phyloP scores from a whole-genome alignment of 129 eudicot species.

The Tagetes erecta region DNA sequence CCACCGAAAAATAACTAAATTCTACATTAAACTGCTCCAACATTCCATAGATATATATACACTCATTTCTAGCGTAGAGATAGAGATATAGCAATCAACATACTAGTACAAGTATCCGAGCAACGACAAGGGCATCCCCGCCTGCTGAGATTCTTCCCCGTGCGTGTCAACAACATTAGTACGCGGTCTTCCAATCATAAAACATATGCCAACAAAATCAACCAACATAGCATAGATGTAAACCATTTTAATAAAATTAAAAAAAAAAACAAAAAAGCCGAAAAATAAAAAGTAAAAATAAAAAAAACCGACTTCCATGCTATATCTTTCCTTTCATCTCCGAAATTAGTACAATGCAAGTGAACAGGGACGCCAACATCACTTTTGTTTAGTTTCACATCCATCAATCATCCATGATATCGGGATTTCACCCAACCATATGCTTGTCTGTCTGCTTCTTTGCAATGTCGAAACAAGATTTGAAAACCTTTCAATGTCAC shows the following conservation, averaged over 20 bases:
- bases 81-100: constrained; percentile 29
- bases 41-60: constrained; percentile 50
- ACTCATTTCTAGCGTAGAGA: constrained; percentile 40
- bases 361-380: constrained; percentile 19
- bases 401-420: constrained; percentile 18
- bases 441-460: constrained; percentile 23
- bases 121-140: constrained; percentile 20
- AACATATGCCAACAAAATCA: constrained; percentile 36
- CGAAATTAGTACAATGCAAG: constrained; percentile 49
- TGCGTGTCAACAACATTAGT: constrained; percentile 30
- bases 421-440: constrained; percentile 7
- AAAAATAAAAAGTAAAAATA: background rate
- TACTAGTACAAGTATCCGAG: constrained; percentile 35
- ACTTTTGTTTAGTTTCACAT: constrained; percentile 19
- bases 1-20: constrained; percentile 16
- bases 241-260: constrained; percentile 31
- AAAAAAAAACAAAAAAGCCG: constrained; percentile 20
- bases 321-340: constrained; percentile 53
- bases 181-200: constrained; percentile 18
- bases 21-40: constrained; percentile 39
- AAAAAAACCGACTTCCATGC: constrained; percentile 35
- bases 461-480: constrained; percentile 33
- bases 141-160: constrained; percentile 22
- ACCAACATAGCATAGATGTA: constrained; percentile 35
- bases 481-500: constrained; percentile 10